These are phyloP conservation scores for Dicorynia guianensis DNA, from an alignment of 306 rosid genomes.

Conservation along the genomic window DNA sequence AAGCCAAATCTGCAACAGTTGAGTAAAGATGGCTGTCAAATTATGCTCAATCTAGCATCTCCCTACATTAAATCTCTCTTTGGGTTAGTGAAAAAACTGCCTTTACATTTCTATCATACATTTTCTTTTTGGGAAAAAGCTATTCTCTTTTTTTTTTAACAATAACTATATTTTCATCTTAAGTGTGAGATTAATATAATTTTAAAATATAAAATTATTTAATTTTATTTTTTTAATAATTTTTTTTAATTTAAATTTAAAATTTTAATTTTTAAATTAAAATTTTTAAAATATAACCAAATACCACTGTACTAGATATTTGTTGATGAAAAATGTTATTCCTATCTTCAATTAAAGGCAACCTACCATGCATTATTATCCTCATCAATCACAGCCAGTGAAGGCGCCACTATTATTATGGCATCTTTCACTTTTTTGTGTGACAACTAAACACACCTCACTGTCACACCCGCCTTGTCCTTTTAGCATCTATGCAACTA, in stretches of 20 bases:
- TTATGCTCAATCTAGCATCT: background rate
- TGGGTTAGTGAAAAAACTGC: background rate
- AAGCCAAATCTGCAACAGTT: too few relatives aligned
- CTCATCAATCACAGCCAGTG: conserved; percentile 44
- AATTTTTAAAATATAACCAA: too few relatives aligned
- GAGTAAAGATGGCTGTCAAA: background rate
- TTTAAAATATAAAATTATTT: too few relatives aligned
- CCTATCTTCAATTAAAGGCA: conserved; percentile 40
- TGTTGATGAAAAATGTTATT: conserved; percentile 22
- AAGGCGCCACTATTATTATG: conserved; percentile 39
- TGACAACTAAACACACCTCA: conserved; percentile 51
- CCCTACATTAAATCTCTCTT: background rate
- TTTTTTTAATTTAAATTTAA: too few relatives aligned
- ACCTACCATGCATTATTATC: conserved; percentile 57
- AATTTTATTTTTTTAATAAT: too few relatives aligned
- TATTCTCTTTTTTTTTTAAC: too few relatives aligned
- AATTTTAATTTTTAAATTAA: too few relatives aligned
- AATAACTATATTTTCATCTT: too few relatives aligned
- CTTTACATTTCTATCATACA: conserved; percentile 4
- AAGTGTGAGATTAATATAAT: too few relatives aligned
- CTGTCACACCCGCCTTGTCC: conserved; percentile 47
- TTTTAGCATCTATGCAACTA: conserved; percentile 34
- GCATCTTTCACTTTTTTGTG: conserved; percentile 43
- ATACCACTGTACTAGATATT: too few relatives aligned
- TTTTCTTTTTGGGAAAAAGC: too few relatives aligned